These are phyloP conservation scores for Hanseniaspora pseudoguilliermondii DNA, from an alignment of 805 yeast species.

Conservation along the genomic window DNA sequence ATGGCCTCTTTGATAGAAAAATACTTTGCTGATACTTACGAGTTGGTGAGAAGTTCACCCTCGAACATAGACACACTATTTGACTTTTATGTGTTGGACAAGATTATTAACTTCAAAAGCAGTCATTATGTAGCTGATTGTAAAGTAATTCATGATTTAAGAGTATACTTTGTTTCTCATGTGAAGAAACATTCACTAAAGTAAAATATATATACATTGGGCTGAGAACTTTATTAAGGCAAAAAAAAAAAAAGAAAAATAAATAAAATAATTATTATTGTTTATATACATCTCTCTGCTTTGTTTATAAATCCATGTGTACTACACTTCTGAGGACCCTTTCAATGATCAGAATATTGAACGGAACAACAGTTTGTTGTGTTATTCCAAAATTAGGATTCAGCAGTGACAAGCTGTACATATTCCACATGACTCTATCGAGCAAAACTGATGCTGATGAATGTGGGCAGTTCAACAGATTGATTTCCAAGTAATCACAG, in stretches of 20 bases:
- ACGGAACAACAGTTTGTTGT: conserved; percentile 40
- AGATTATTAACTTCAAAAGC: neutral
- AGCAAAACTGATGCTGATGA: conserved; percentile 47
- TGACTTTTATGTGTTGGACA: neutral
- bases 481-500: conserved; percentile 43
- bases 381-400: conserved; percentile 30
- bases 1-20: neutral
- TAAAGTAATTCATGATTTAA: neutral
- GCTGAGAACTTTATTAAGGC: neutral
- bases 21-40: neutral
- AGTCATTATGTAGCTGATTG: neutral
- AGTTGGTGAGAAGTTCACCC: neutral
- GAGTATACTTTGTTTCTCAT: neutral
- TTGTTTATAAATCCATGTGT: conserved; percentile 25
- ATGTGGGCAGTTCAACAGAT: conserved; percentile 60
- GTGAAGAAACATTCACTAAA: neutral
- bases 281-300: no score
- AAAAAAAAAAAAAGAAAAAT: no score
- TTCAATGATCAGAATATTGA: conserved; percentile 61
- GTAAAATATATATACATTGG: neutral
- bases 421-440: conserved; percentile 46
- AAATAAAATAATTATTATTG: no score
- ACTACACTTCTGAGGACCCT: conserved; percentile 46
- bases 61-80: neutral
- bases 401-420: conserved; percentile 40